Evolutionary conservation across 306 rosid genomes (phyloP).

Genomic region (Gillenia trifoliata): DNA sequence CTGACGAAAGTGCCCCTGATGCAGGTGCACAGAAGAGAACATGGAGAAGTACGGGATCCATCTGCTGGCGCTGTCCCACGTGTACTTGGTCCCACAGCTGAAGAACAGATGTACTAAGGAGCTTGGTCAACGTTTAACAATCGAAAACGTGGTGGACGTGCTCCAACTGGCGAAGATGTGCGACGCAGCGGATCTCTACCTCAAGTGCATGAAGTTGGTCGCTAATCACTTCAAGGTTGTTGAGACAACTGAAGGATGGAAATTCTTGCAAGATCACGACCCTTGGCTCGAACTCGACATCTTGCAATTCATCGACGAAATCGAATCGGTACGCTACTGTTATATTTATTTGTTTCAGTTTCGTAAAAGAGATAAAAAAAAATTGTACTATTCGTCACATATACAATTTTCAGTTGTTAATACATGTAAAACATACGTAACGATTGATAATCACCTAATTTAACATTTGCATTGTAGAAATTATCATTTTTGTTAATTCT

Average conservation of each 20-base stretch:
- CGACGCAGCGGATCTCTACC: constrained; percentile 83
- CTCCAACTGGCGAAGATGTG: constrained; percentile 85
- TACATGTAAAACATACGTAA: too few relatives aligned
- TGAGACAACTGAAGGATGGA: constrained; percentile 83
- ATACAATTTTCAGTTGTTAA: neutral
- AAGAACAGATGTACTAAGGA: constrained; percentile 63
- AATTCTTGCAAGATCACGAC: constrained; percentile 64
- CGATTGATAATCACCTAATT: too few relatives aligned
- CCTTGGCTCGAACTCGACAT: constrained; percentile 83
- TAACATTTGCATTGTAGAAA: neutral
- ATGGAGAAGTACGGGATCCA: constrained; percentile 78
- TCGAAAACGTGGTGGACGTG: constrained; percentile 76
- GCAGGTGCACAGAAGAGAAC: constrained; percentile 59
- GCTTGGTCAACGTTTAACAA: constrained; percentile 45
- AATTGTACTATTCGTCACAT: too few relatives aligned
- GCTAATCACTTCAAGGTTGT: constrained; percentile 56
- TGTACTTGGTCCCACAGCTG: constrained; percentile 72
- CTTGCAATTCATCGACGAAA: constrained; percentile 77
- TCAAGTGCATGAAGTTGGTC: constrained; percentile 70
- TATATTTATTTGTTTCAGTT: neutral
- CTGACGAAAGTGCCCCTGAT: constrained; percentile 31
- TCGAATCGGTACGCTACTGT: constrained; percentile 47
- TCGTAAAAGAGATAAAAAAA: neutral
- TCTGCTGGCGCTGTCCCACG: constrained; percentile 76
- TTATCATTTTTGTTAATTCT: neutral